Base-by-base conservation (phyloP, 2,329 filamentous ascomycete genomes). In the Corynespora cassiicola region DNA sequence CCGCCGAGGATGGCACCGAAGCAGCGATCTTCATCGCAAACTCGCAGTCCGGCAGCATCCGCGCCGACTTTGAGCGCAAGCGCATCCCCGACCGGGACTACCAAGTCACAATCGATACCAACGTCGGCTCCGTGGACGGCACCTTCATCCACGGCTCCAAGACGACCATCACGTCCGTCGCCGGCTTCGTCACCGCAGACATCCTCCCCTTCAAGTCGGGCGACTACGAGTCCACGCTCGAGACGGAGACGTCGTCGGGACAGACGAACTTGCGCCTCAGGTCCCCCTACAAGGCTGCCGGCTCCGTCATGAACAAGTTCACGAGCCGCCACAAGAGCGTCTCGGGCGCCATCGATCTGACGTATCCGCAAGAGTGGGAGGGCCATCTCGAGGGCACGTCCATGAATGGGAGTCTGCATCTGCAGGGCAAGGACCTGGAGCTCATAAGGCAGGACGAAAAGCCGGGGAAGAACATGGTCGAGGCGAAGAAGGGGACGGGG, bases 341-440 rank as follows among this genome's bases (percentile, higher is more conserved):
- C 2, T 69, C 65, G 3, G 63, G 69, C 3, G 56, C 51, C 1
- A 27, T 75, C 7, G 50, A 63, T 7, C 33, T 75, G 6, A 47
- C 47, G 1, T 74, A 75, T 42, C 70, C 72, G 4, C 52, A 68
- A 22, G 65, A 68, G 34, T 75, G 72, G 72, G 63, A 68, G 27
- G 72, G 72, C 5, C 44, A 48, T 19, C 50, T 75, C 2, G 57
- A 68, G 14, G 72, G 64, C 1, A 58, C 55, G 14, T 62, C 58
- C n/a, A 38, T 61, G 25, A 70, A 54, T 35, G 71, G 72, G 1
- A 60, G 53, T 14, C 39, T 75, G 20, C 58, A 60, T 28, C 42
- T 74, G n/a, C 49, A 57, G 14, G 72, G 72, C 3, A 58, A 63
- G 17, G 67, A 66, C 22, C 39, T 75, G 7, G 51, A 70, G 30